Evolutionary conservation across 306 rosid species (phyloP), one percentile per base, ranked within the genome.

Genomic region (Glycine latifolia): DNA sequence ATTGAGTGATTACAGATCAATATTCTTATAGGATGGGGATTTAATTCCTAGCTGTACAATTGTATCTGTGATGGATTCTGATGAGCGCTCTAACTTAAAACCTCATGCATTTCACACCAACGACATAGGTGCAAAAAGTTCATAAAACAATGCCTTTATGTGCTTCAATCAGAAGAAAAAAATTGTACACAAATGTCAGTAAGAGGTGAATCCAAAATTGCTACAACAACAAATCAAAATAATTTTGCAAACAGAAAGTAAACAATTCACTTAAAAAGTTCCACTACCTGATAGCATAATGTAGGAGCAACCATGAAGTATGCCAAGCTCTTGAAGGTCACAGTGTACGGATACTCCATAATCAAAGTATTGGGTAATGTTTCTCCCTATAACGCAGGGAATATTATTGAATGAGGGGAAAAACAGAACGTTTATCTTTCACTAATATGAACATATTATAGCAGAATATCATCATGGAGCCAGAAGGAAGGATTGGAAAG

Each of bases 301-400:
- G 98, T 96, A 58, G 99, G 99, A 83, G 99, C 97, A 86, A 91
- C 94, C 93, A 96, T 93, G 87, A 96, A 96, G 93, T 96, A 96
- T 35, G 79, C 82, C 86, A 96, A 84, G 77, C 90, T 92, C 85
- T 84, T 82, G 81, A 96, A 86, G 88, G 77, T 87, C 87, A 87
- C 88, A 50, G 26, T 61, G 79, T 75, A 85, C 58, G 89, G 78
- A 80, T 49, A 60, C 75, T 92, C 94, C 71, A 72, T 48, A 75
- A 59, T 68, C 63, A 39, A 61, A 68, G 67, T 78, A 81, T 77
- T 41, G 56, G 79, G 79, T 39, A 44, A 44, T 77, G 68, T 52
- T 84, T 87, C 90, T 68, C 86, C 90, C 90, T 87, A 52, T 67
- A 81, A 44, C 26, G 49, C 75, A 84, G 53, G 58, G 84, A 84